Conservation (phyloP, 2,329 filamentous ascomycete species). For the Aspergillus tanneri region DNA sequence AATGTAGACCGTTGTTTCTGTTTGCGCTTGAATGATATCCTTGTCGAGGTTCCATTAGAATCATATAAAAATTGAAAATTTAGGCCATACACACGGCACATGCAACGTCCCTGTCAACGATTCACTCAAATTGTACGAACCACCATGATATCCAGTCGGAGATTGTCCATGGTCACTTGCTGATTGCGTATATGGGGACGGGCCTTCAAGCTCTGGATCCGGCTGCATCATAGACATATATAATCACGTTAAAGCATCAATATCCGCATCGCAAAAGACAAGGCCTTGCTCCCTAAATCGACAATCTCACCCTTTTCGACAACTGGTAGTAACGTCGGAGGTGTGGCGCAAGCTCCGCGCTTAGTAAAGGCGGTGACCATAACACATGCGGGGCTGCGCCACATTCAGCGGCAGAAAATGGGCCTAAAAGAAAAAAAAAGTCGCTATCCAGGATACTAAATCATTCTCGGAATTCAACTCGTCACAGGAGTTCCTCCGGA, state of each 20-base stretch:
- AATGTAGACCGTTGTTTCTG: slow-evolving; percentile 42
- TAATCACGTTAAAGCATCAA: slow-evolving; percentile 23
- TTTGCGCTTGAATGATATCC: slow-evolving; percentile 47
- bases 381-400: slow-evolving; percentile 28
- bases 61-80: neutral
- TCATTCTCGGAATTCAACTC: slow-evolving; percentile 3
- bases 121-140: slow-evolving; percentile 19
- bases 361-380: slow-evolving; percentile 29
- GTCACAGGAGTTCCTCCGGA: slow-evolving; percentile 30
- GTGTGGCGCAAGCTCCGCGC: slow-evolving; percentile 30
- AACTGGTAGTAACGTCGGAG: slow-evolving; percentile 18
- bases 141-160: slow-evolving; percentile 22
- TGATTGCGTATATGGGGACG: slow-evolving; percentile 15
- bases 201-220: slow-evolving; percentile 18
- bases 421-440: slow-evolving; percentile 35
- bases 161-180: slow-evolving; percentile 13
- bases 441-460: slow-evolving; percentile 18
- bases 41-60: slow-evolving; percentile 17
- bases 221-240: slow-evolving; percentile 28
- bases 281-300: slow-evolving; percentile 12
- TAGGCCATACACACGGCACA: slow-evolving; percentile 35
- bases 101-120: slow-evolving; percentile 31
- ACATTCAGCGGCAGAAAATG: slow-evolving; percentile 25
- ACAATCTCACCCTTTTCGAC: slow-evolving; percentile 8
- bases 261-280: slow-evolving; percentile 19